Base-by-base conservation (phyloP, 768 basidiomycete genomes). In the Leccinellum luteum region DNA sequence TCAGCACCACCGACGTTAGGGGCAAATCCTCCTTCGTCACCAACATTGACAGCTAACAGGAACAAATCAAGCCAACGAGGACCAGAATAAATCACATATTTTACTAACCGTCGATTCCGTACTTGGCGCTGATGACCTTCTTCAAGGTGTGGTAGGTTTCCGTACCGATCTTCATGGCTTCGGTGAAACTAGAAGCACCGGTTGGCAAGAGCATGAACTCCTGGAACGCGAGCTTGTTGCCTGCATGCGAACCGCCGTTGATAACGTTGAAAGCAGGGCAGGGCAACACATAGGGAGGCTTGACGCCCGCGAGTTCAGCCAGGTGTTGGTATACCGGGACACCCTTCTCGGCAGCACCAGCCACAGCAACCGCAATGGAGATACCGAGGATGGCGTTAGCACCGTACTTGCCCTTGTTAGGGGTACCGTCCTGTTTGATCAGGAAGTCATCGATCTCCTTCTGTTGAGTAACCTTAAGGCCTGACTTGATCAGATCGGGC, bases 141-240 rank as follows among this genome's bases (percentile, higher is more conserved):
- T 99, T 99, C 71, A 98, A 81, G 63, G 89, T 90, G 81, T 97
- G 94, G 79, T 97, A 97, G 23, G 92, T 95, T 79, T 99, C 97
- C 10, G 95, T 90, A 60, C 97, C 97, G 59, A 96, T 94, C 80
- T 98, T 96, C 87, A 99, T 88, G 57, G 97, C 94, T 81, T 99
- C 95, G 31, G 91, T 86, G 83, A 98, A 99, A 58, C 82, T 83
- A 17, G 81, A 66, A 52, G 97, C 97, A 52, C 95, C 96, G 60
- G 94, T 95, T 60, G 97, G 96, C 61, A 98, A 83, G 66, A 99
- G 83, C 97, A 99, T 98, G 83, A 99, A 99, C 78, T 99, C 97
- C 78, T 99, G 97, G 92, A 98, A 99, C 38, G 97, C 97, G 62
- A 99, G 90, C 78, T 96, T 95, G 85, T 99, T 99, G 51, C 97